Conservation (phyloP, 1,284 basidiomycete species). For the Ustilago bromivora region DNA sequence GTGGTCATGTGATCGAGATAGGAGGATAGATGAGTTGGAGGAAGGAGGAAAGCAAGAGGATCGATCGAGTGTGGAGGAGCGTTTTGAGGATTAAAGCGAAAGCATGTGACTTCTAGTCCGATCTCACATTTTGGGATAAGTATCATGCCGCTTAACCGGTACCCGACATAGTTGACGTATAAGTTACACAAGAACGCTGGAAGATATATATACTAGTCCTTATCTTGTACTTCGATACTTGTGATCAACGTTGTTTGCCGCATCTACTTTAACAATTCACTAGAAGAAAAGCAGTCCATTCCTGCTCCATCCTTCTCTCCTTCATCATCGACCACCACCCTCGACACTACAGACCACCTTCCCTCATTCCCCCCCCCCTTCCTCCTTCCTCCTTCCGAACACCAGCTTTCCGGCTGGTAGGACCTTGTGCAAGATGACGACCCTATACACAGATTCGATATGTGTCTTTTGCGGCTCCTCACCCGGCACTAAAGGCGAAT, state of each 20-base stretch:
- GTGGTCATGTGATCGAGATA: neutral
- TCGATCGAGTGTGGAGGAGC: neutral
- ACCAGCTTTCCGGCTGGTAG: neutral
- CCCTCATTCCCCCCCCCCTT: neutral
- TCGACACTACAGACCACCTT: neutral
- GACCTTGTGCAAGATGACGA: constrained; percentile 16
- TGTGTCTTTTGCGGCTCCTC: constrained; percentile 70
- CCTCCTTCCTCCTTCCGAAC: constrained; percentile 4
- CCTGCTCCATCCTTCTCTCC: neutral
- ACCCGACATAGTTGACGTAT: too few species aligned
- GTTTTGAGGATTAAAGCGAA: too few species aligned
- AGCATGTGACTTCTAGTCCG: too few species aligned
- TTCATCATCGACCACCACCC: neutral
- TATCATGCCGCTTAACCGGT: too few species aligned
- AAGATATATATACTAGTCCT: too few species aligned
- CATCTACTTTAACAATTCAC: too few species aligned
- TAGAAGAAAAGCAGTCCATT: too few species aligned
- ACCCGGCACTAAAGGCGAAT: constrained; percentile 60
- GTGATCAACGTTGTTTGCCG: too few species aligned
- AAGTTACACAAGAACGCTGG: too few species aligned
- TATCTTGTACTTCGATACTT: too few species aligned
- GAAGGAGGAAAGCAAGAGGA: neutral
- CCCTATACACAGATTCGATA: constrained; percentile 49
- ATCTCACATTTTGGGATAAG: too few species aligned
- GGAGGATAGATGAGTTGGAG: neutral